Evolutionary conservation across 2,329 filamentous ascomycete species (phyloP).

Genomic region (Elsinoe fawcettii): DNA sequence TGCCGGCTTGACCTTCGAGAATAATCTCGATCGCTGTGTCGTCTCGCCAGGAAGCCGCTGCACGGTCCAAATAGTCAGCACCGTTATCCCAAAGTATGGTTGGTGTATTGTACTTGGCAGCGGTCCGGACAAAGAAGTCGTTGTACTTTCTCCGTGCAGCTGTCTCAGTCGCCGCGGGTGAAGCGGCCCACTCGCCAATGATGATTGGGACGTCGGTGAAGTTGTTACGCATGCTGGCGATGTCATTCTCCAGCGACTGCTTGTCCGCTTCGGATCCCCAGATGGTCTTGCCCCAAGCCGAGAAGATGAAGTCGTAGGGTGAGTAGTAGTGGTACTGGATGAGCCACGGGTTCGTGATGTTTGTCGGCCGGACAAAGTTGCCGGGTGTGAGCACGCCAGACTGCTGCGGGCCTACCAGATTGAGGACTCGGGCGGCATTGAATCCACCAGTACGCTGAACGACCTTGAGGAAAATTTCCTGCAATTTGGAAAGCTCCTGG

Average conservation of each 20-base stretch:
- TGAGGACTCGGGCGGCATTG: constrained; percentile 50
- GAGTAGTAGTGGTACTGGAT: constrained; percentile 57
- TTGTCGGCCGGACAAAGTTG: constrained; percentile 45
- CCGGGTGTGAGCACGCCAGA: constrained; percentile 47
- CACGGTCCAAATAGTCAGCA: constrained; percentile 47
- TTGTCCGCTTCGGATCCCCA: constrained; percentile 52
- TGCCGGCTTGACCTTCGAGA: constrained; percentile 37
- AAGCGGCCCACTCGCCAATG: constrained; percentile 52
- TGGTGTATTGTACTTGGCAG: constrained; percentile 43
- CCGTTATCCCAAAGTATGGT: constrained; percentile 55
- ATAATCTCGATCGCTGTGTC: constrained; percentile 42
- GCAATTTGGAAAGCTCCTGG: constrained; percentile 47
- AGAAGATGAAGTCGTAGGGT: constrained; percentile 40
- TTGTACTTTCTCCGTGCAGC: constrained; percentile 53
- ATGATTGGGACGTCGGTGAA: constrained; percentile 50
- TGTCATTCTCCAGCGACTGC: constrained; percentile 41
- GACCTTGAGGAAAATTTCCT: constrained; percentile 49
- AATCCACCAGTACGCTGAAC: constrained; percentile 49
- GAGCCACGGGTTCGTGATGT: constrained; percentile 50
- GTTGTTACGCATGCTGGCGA: constrained; percentile 45
- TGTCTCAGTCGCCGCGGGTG: constrained; percentile 44
- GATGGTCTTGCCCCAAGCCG: constrained; percentile 52
- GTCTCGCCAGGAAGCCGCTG: constrained; percentile 45
- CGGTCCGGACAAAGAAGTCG: constrained; percentile 46
- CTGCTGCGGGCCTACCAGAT: constrained; percentile 45